Conservation (phyloP, 2,329 filamentous ascomycete species). For the Colletotrichum sp. region DNA sequence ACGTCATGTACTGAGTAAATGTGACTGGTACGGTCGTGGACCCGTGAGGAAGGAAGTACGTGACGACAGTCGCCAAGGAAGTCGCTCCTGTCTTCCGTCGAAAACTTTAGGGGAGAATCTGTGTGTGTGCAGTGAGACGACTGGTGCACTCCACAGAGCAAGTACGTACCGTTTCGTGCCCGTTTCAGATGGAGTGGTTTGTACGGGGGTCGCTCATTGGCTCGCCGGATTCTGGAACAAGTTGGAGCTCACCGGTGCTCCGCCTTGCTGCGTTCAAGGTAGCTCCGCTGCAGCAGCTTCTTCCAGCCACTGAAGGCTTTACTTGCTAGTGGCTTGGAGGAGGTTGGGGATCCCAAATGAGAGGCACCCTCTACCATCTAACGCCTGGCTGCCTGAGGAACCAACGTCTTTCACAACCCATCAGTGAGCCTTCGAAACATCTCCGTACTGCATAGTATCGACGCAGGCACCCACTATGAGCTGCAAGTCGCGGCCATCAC, state of each 20-base stretch:
- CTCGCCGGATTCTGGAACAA: conserved; percentile 10
- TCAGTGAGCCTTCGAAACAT: background rate
- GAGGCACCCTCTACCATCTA: background rate
- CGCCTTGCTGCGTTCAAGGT: background rate
- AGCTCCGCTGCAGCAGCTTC: background rate
- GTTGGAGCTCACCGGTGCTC: conserved; percentile 6
- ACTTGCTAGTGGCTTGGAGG: background rate
- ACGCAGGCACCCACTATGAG: background rate
- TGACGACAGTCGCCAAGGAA: background rate
- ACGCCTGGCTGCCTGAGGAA: background rate
- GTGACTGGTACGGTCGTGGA: background rate
- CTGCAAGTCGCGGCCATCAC: background rate
- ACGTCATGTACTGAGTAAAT: background rate
- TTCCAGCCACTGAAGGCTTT: background rate
- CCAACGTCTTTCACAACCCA: background rate
- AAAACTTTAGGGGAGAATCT: background rate
- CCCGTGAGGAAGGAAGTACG: background rate
- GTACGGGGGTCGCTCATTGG: background rate
- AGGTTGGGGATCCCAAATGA: background rate
- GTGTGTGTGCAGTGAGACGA: background rate
- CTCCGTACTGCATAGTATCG: background rate
- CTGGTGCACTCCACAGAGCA: background rate
- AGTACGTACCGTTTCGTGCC: conserved; percentile 11
- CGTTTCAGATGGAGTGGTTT: conserved; percentile 17
- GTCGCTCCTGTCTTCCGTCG: background rate